phyloP scores from a whole-genome alignment of 495 filamentous ascomycete genomes.

The Podospora tetraspora region DNA sequence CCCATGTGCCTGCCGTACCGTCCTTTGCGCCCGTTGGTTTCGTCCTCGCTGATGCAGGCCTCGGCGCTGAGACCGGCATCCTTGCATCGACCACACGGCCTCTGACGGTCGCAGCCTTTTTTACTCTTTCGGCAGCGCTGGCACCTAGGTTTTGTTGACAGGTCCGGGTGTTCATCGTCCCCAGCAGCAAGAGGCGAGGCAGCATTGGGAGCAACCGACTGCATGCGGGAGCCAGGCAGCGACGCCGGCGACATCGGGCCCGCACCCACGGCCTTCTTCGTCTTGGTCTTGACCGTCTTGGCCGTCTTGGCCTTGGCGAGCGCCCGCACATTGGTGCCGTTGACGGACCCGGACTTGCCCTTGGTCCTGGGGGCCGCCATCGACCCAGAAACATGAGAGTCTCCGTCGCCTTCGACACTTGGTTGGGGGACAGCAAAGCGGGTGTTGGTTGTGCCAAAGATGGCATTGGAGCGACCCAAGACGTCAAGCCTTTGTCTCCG shows the following conservation, averaged over 20 bases:
- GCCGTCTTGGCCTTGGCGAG: slow-evolving; percentile 35
- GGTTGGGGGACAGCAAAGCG: slow-evolving; percentile 59
- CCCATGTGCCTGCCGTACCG: slow-evolving; percentile 95
- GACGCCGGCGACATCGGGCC: slow-evolving; percentile 67
- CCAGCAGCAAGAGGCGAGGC: slow-evolving; percentile 59
- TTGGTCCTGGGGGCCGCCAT: slow-evolving; percentile 38
- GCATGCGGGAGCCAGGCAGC: slow-evolving; percentile 68
- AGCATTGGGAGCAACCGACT: slow-evolving; percentile 66
- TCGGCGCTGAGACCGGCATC: slow-evolving; percentile 91
- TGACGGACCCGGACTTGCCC: slow-evolving; percentile 33
- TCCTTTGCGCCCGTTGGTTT: slow-evolving; percentile 94
- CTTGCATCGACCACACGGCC: slow-evolving; percentile 89
- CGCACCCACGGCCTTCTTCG: slow-evolving; percentile 45
- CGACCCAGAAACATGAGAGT: slow-evolving; percentile 44
- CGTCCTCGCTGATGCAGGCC: slow-evolving; percentile 92
- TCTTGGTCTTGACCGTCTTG: slow-evolving; percentile 51
- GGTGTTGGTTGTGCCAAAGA: slow-evolving; percentile 55
- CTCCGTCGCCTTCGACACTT: slow-evolving; percentile 63
- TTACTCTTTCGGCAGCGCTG: slow-evolving; percentile 98
- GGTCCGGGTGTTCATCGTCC: slow-evolving; percentile 78
- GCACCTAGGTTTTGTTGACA: slow-evolving; percentile 92
- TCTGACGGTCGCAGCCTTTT: slow-evolving; percentile 95
- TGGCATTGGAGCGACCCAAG: slow-evolving; percentile 25
- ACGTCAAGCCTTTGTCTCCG: slow-evolving; percentile 58
- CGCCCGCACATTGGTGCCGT: slow-evolving; percentile 26